A percentile compares a stretch with the other conserved stretches of the same genome.
phyloP scores from a whole-genome alignment of 352 stramenopile genomes.

The Pythium plurisporium region DNA sequence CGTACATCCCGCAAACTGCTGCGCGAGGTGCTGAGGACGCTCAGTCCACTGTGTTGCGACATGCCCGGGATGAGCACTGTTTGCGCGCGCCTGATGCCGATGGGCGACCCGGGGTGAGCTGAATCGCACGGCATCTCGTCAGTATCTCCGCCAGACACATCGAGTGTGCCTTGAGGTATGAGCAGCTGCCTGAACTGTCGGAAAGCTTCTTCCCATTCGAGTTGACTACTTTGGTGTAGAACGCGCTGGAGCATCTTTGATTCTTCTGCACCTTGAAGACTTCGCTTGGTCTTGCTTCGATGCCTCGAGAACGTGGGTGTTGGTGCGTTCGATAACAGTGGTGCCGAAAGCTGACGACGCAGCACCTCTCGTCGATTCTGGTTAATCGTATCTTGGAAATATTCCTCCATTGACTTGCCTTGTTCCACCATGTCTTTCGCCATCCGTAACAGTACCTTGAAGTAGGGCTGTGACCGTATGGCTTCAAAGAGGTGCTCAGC shows the following conservation, averaged over 20 bases:
- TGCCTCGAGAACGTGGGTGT: not conserved
- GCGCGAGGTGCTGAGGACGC: no score
- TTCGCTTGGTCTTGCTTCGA: not conserved
- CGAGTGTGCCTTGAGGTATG: conserved; percentile 24
- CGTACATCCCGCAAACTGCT: no score
- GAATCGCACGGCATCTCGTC: no score
- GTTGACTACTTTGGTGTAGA: conserved; percentile 17
- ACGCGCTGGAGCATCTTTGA: conserved; percentile 7
- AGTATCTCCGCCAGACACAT: not conserved
- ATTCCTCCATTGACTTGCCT: conserved; percentile 28
- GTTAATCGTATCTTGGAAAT: conserved; percentile 26
- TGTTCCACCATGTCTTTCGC: conserved; percentile 34
- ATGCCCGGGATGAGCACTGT: no score
- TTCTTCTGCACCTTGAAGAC: not conserved
- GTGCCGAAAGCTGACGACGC: conserved; percentile 11
- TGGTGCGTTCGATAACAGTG: conserved; percentile 3
- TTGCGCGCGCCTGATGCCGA: no score
- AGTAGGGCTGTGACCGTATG: conserved; percentile 36
- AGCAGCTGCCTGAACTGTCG: conserved; percentile 47
- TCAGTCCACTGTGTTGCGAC: no score
- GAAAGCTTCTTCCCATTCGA: conserved; percentile 41
- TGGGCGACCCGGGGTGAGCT: no score
- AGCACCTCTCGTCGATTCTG: conserved; percentile 15
- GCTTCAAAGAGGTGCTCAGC: conserved; percentile 42
- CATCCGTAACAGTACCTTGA: conserved; percentile 37